Evolutionary conservation across 1,284 basidiomycete species (phyloP).

Genomic region (Fomitopsis schrenkii): DNA sequence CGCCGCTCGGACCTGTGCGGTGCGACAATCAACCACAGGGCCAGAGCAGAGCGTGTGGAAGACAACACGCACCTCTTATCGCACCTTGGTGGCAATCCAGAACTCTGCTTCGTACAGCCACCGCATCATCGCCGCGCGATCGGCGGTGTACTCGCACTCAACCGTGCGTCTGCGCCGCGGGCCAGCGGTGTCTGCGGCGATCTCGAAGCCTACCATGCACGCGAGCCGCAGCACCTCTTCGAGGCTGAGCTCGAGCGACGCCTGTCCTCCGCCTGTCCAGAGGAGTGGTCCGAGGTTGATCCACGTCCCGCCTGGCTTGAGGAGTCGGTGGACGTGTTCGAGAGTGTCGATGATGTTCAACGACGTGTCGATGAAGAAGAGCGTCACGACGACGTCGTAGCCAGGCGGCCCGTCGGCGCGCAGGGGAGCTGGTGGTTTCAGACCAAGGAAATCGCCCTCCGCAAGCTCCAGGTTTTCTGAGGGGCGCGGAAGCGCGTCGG

Average conservation of each 20-base stretch:
- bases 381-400: conserved; percentile 58
- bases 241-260: conserved; percentile 56
- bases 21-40: background rate
- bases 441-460: conserved; percentile 51
- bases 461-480: conserved; percentile 34
- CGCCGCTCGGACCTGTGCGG: background rate
- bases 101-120: conserved; percentile 65
- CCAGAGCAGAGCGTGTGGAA: background rate
- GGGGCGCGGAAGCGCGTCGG: conserved; percentile 53
- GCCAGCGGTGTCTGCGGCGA: conserved; percentile 18
- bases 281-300: conserved; percentile 66
- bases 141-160: conserved; percentile 61
- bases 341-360: conserved; percentile 52
- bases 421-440: conserved; percentile 18
- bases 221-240: conserved; percentile 53
- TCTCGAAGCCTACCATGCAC: conserved; percentile 46
- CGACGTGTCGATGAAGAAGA: conserved; percentile 72
- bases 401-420: conserved; percentile 17
- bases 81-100: conserved; percentile 52
- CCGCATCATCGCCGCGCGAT: conserved; percentile 59
- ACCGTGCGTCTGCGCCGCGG: conserved; percentile 34
- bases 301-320: conserved; percentile 58
- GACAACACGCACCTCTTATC: background rate
- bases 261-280: conserved; percentile 52
- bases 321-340: conserved; percentile 46